phyloP scores from a whole-genome alignment of 768 basidiomycete genomes.

The Galerina sulciceps region DNA sequence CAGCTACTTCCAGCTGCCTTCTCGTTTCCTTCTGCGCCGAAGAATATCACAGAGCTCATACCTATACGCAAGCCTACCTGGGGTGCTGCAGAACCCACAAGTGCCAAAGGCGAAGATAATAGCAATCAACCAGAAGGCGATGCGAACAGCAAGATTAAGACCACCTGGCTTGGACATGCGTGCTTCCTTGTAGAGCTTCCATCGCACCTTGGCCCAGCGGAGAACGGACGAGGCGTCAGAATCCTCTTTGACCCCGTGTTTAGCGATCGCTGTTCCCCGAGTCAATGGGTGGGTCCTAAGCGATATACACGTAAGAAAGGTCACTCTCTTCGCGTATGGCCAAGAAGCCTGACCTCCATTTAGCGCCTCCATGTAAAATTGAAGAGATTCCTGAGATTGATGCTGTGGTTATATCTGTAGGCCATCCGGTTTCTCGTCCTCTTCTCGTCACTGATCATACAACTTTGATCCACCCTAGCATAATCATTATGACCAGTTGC shows the following conservation, averaged over 20 bases:
- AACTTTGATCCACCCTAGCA: constrained; percentile 32
- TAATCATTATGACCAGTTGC: constrained; percentile 58
- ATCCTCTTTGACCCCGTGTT: constrained; percentile 60
- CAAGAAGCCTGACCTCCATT: background rate
- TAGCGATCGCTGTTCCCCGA: constrained; percentile 55
- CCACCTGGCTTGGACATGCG: constrained; percentile 62
- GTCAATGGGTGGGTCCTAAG: constrained; percentile 47
- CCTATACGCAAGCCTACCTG: constrained; percentile 42
- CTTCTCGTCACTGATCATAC: background rate
- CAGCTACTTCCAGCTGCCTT: constrained; percentile 9
- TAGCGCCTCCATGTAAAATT: constrained; percentile 53
- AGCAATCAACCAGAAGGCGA: constrained; percentile 9
- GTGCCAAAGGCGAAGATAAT: background rate
- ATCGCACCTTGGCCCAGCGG: constrained; percentile 23
- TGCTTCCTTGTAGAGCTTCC: constrained; percentile 59
- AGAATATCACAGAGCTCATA: constrained; percentile 22
- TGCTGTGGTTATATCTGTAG: constrained; percentile 63
- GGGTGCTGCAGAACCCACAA: constrained; percentile 23
- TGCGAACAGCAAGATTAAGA: constrained; percentile 44
- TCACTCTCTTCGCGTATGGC: background rate
- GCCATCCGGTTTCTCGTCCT: constrained; percentile 8
- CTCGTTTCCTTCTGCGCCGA: constrained; percentile 17
- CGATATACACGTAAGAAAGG: constrained; percentile 46
- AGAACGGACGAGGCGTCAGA: constrained; percentile 40
- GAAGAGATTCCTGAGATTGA: constrained; percentile 65